phyloP scores from a whole-genome alignment of 139 green algal genomes.

The Tetradesmus lagerheimii region DNA sequence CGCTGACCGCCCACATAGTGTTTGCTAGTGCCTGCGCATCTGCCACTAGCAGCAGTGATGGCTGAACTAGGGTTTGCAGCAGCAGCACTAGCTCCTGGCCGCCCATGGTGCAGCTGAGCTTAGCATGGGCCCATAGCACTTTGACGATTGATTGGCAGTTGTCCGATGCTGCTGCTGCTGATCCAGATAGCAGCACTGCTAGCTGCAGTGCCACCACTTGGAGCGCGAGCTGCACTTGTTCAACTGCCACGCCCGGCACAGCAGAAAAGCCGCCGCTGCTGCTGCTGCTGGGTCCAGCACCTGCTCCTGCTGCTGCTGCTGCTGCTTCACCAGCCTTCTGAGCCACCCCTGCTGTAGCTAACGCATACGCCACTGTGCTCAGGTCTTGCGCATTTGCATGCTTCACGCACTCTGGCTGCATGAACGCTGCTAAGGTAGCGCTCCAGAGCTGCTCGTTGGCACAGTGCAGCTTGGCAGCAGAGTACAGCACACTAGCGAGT shows the following conservation, averaged over 20 bases:
- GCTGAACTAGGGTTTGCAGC: neutral
- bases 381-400: constrained; percentile 10
- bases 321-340: neutral
- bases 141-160: neutral
- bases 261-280: neutral
- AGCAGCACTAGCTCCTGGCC: neutral
- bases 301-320: neutral
- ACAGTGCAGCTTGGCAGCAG: neutral
- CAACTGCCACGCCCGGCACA: neutral
- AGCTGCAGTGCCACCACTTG: neutral
- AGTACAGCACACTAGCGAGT: neutral
- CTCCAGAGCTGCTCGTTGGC: neutral
- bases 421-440: neutral
- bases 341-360: neutral
- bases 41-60: neutral
- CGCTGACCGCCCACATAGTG: neutral
- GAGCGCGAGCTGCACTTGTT: neutral
- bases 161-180: neutral
- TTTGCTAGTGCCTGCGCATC: neutral
- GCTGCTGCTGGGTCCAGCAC: neutral
- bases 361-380: neutral
- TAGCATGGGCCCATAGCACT: constrained; percentile 4
- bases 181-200: neutral
- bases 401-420: neutral
- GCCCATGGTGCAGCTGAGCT: neutral